Evolutionary conservation across 2,329 filamentous ascomycete genomes (phyloP).

Genomic region (Diaporthe longicolla): DNA sequence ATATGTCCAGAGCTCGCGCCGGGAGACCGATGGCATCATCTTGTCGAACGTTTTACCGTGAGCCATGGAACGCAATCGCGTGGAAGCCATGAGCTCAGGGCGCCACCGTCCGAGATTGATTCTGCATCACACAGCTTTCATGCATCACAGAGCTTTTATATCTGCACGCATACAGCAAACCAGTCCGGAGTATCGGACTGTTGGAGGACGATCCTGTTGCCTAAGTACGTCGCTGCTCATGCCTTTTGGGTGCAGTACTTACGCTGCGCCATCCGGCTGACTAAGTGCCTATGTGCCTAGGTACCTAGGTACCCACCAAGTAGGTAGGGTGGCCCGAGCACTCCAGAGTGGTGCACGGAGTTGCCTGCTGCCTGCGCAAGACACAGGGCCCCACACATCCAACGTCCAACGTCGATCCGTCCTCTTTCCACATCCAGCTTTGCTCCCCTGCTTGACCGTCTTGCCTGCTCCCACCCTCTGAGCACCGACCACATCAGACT

Average conservation of each 20-base stretch:
- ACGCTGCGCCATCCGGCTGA: not conserved
- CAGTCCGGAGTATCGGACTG: no score
- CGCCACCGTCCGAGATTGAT: not conserved
- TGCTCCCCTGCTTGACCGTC: not conserved
- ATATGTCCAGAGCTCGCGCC: not conserved
- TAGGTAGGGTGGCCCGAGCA: not conserved
- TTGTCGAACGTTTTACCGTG: not conserved
- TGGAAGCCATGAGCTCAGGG: not conserved
- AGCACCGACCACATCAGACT: constrained; percentile 16
- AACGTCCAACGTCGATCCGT: not conserved
- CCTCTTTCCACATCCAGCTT: not conserved
- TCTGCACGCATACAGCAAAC: not conserved
- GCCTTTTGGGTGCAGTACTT: not conserved
- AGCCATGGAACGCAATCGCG: not conserved
- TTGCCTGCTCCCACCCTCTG: not conserved
- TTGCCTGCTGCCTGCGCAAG: constrained; percentile 24
- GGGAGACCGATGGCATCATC: not conserved
- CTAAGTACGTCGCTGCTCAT: not conserved
- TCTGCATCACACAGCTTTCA: not conserved
- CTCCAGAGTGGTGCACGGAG: not conserved
- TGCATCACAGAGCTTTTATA: not conserved
- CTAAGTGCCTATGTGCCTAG: no score
- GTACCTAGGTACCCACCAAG: not conserved
- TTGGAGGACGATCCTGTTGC: not conserved
- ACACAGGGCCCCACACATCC: constrained; percentile 10